Base-by-base conservation (phyloP, 352 stramenopile species). In the Phytophthora fragariaefolia region DNA sequence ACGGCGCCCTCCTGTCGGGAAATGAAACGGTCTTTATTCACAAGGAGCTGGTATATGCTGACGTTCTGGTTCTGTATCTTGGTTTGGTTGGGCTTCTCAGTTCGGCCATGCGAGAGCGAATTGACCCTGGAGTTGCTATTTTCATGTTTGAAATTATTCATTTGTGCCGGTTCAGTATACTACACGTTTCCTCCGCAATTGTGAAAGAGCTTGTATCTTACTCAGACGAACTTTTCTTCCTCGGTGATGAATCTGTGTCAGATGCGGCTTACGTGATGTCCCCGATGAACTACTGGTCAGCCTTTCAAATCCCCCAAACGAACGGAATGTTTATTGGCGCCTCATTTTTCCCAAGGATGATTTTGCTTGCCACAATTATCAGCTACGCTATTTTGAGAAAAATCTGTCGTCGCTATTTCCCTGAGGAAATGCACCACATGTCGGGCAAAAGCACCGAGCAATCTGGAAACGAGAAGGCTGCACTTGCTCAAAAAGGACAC, bases 31-130 rank as follows among this genome's bases (percentile, higher is more conserved):
- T 74, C 22, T 36, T 43, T n/a, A 51, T 68, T 9, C 66, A 79
- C 40, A 56, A 65, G 4, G 57, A 64, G 17, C 58, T 77, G 4
- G 68, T 80, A 22, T 69, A 68, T 20, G 73, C 69, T 9, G 69
- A 80, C 27, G 30, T 80, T 6, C 45, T 74, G 6, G 60, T 60
- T 12, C 23, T 71, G n/a, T 74, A 71, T 50, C 50, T 71, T 18
- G 42, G 63, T 17, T 24, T 65, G 22, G 50, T 64, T 17, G 52
- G 34, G 3, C 20, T 68, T 23, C 9, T 74, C 12, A 64, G 61
- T 15, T 60, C 34, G 1, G n/a, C 60, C 1, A 53, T 56, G 7
- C 67, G 47, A 6, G 67, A 74, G n/a, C 67, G 67, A 6, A 68
- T 74, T 30, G 66, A 74, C 30, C 61, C 61, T 1, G 26, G 40